Percentiles rank a stretch among this genome's conserved stretches.
phyloP scores from a whole-genome alignment of 805 yeast genomes.

The Kodamaea restingae region DNA sequence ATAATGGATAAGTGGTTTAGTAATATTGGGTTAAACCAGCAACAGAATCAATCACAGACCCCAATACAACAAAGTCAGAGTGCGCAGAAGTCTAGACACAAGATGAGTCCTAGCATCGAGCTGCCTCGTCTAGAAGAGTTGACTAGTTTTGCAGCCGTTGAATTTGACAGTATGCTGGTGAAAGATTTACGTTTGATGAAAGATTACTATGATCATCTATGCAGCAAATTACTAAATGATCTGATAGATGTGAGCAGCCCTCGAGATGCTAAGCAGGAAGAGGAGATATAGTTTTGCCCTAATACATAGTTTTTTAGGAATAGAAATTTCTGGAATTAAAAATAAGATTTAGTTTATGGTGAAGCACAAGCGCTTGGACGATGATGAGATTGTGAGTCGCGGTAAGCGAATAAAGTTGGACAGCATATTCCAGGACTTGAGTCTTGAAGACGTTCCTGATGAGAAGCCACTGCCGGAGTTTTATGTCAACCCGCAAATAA shows the following conservation, averaged over 20 bases:
- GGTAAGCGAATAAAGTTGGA: constrained; percentile 32
- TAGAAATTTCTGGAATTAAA: constrained; percentile 2
- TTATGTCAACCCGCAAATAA: constrained; percentile 14
- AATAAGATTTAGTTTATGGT: constrained; percentile 1
- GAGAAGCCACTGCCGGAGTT: not conserved
- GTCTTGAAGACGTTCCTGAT: constrained; percentile 14
- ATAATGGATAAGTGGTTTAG: constrained; percentile 43
- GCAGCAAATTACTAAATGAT: constrained; percentile 12
- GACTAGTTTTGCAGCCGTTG: constrained; percentile 29
- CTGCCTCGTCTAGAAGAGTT: constrained; percentile 18
- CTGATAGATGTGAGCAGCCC: not conserved
- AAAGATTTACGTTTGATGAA: constrained; percentile 33
- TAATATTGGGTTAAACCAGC: constrained; percentile 19
- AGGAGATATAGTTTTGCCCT: not conserved
- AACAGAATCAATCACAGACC: not conserved
- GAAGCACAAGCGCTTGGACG: constrained; percentile 10
- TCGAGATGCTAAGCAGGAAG: not conserved
- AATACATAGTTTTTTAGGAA: not conserved
- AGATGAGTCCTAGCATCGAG: constrained; percentile 7
- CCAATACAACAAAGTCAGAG: constrained; percentile 1
- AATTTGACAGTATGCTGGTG: constrained; percentile 34
- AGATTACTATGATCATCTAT: constrained; percentile 35
- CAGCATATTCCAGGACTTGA: constrained; percentile 22
- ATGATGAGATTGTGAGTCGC: constrained; percentile 2
- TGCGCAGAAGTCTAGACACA: constrained; percentile 9